phyloP scores from a whole-genome alignment of 805 yeast genomes.

The Candida odintsovae region DNA sequence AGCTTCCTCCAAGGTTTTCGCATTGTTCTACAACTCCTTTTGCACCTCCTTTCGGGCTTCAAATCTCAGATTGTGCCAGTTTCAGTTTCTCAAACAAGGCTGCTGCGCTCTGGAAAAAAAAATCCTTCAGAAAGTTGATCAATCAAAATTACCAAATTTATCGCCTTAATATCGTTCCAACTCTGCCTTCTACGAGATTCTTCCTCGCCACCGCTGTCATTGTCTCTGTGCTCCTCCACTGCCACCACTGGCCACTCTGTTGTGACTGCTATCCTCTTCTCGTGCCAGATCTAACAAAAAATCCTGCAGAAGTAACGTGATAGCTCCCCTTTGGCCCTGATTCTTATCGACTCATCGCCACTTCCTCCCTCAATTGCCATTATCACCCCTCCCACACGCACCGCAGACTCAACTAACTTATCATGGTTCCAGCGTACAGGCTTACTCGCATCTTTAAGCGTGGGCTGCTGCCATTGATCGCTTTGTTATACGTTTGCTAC shows the following conservation, averaged over 20 bases:
- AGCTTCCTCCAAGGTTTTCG: too few relatives aligned
- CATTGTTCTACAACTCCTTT: too few relatives aligned
- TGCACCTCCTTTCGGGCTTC: too few relatives aligned
- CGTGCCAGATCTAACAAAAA: background rate
- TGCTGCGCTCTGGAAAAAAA: too few relatives aligned
- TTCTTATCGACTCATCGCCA: background rate
- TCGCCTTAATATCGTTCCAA: too few relatives aligned
- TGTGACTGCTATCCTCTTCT: background rate
- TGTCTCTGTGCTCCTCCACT: background rate
- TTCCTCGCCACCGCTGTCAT: background rate
- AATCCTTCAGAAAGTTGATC: too few relatives aligned
- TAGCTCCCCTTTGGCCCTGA: background rate
- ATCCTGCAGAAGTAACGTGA: background rate
- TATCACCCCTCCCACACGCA: background rate
- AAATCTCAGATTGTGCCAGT: background rate
- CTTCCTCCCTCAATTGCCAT: background rate
- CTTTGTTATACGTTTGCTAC: slow-evolving; percentile 8
- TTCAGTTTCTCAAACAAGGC: background rate
- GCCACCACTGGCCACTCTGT: background rate
- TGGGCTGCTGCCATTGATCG: slow-evolving; percentile 12
- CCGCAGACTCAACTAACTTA: background rate
- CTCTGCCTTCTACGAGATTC: background rate
- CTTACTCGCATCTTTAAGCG: slow-evolving; percentile 10
- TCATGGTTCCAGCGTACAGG: background rate
- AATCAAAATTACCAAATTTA: too few relatives aligned